Base-by-base conservation (phyloP, 164 flowering plant species). In the Chloranthus sessilifolius region DNA sequence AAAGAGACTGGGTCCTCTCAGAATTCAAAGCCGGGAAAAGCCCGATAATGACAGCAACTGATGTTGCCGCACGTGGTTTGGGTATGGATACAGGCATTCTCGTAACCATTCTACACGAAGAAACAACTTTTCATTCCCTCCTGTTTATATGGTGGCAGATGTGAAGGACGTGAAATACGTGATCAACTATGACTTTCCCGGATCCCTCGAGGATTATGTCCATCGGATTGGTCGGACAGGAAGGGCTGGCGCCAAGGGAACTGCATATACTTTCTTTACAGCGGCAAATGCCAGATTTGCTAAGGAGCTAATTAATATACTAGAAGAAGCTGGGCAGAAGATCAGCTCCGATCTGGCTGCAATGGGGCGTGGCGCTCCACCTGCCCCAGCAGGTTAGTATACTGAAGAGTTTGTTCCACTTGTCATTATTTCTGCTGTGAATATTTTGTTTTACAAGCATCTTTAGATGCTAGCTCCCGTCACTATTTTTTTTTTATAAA, bases 51-150 rank as follows among this genome's bases (percentile, higher is more conserved):
- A 86, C 95, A 14, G 99, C 99, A 11, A 92, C 97, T 34, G 99
- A 92, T 78, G 99, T 92, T 68, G 98, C 97, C 27, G 99, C 95
- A 53, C 95, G 97, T 59, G 99, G 99, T 52, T 68, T 92, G 68
- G 98, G 98, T 88, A 72, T 31, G 74, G 59, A 12, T 5, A 14
- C 26, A 25, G n/a, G n/a, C 16, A 29, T 50, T 11, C 17, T 12
- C 29, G 17, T 30, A 2, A 17, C 8, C 29, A 3, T 28, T 37
- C 37, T 21, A 51, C 2, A 1, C 34, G 27, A 21, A 42, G 12
- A 12, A n/a, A 7, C 20, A 5, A 22, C 27, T 10, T 14, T 26
- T 12, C 15, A 7, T 21, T 53, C 19, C n/a, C 31, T 25, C 11
- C 9, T 34, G 8, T 12, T 16, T 43, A 2, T 40, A 15, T 63